Base-by-base conservation (phyloP, 257 asterid species). In the Solanum etuberosum region DNA sequence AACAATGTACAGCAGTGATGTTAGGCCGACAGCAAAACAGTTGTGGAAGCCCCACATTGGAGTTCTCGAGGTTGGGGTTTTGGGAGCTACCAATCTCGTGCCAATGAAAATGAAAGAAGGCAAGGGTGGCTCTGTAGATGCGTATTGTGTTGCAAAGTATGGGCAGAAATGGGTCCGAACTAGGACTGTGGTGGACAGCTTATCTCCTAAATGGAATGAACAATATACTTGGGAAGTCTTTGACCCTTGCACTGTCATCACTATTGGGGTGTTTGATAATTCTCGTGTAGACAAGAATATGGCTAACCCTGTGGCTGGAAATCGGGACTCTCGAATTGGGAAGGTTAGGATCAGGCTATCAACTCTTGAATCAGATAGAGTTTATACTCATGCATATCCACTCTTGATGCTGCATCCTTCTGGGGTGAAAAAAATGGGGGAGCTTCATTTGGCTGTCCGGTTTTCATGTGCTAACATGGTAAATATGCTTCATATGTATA, bases 151-250 rank as follows among this genome's bases (percentile, higher is more conserved):
- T 2, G 99, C 98, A 0, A 94, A 94, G 88, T 96, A 94, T 29
- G 98, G 98, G 34, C 95, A 93, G 85, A 96, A 96, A 68, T 96
- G 98, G 98, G 93, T 96, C 27, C 92, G 98, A 4, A 96, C 98
- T 32, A 82, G 97, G 35, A 96, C 99, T 0, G 98, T 93, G 68
- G 98, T 96, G 35, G 99, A 96, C 86, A 95, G 94, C 86, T 87
- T 94, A 87, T 86, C 96, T 3, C 99, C 99, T 7, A 93, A 89
- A 35, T 96, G 99, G 98, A 96, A 96, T 25, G 99, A 96, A 92
- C 99, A 96, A 76, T 94, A 96, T 91, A 95, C 98, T 14, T 96
- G 99, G 99, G 99, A 96, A 88, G 98, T 96, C 7, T 94, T 92
- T 54, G 99, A 96, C 88, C 99, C 98, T 31, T 95, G 98, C 95